Evolutionary conservation across 2,329 filamentous ascomycete genomes (phyloP).

Genomic region (Cercospora sp.): DNA sequence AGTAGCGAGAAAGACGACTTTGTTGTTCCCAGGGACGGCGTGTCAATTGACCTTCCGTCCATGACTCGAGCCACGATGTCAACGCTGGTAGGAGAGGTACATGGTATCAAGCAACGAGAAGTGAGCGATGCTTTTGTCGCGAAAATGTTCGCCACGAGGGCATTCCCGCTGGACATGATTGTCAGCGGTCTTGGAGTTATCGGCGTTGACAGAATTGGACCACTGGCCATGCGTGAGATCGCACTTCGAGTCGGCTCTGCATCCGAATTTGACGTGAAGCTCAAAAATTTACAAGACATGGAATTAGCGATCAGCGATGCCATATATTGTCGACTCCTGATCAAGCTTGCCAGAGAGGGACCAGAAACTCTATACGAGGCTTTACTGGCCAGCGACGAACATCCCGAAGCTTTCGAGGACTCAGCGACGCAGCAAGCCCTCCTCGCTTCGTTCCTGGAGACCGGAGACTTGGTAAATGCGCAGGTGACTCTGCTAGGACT

Average conservation of each 20-base stretch:
- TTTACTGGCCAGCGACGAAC: conserved; percentile 61
- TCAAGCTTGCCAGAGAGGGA: conserved; percentile 60
- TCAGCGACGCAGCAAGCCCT: conserved; percentile 54
- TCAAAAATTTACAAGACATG: conserved; percentile 61
- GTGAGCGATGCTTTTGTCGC: conserved; percentile 70
- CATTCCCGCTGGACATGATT: conserved; percentile 70
- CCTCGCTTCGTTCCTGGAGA: conserved; percentile 54
- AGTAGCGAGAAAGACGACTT: neutral
- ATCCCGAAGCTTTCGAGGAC: conserved; percentile 64
- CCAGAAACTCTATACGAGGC: conserved; percentile 55
- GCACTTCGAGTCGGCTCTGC: conserved; percentile 63
- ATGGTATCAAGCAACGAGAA: conserved; percentile 47
- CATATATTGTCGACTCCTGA: conserved; percentile 65
- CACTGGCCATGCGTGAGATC: conserved; percentile 74
- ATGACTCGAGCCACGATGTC: conserved; percentile 33
- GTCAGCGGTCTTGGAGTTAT: conserved; percentile 69
- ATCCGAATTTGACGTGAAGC: conserved; percentile 57
- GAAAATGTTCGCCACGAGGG: conserved; percentile 76
- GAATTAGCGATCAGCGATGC: conserved; percentile 64
- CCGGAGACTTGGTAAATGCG: conserved; percentile 53
- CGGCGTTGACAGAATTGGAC: conserved; percentile 70
- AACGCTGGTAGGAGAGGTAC: conserved; percentile 41
- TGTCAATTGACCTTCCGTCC: conserved; percentile 14
- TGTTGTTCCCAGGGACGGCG: neutral
- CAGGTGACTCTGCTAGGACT: conserved; percentile 59